Evolutionary conservation across 371 early-diverging fungal species (phyloP).

Genomic region (Apophysomyces ossiformis): DNA sequence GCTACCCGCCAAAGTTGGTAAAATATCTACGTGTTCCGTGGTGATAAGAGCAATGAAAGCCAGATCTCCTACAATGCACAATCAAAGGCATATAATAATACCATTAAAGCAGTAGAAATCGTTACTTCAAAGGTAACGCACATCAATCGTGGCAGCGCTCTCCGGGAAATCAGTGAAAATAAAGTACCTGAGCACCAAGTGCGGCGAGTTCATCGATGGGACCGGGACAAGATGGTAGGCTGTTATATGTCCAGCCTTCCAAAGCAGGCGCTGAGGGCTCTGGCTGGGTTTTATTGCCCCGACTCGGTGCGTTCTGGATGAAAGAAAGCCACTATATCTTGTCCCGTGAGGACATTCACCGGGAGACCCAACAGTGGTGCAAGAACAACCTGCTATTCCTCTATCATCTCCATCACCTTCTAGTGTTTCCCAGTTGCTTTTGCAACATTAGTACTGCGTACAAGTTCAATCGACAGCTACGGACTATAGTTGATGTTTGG

Average conservation of each 20-base stretch:
- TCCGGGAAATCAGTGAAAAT: not conserved
- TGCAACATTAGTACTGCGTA: no score
- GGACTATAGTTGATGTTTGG: no score
- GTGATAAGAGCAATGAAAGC: not conserved
- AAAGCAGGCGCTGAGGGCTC: not conserved
- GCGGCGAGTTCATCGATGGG: not conserved
- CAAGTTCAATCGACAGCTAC: no score
- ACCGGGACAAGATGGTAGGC: conserved; percentile 1
- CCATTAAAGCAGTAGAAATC: not conserved
- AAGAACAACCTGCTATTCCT: no score
- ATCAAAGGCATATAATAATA: not conserved
- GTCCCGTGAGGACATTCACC: no score
- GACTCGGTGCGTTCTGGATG: not conserved
- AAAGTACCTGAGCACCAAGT: not conserved
- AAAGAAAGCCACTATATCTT: no score
- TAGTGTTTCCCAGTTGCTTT: no score
- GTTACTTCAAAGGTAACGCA: conserved; percentile 2
- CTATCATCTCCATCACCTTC: no score
- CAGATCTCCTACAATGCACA: not conserved
- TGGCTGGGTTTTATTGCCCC: not conserved
- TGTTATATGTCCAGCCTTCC: not conserved
- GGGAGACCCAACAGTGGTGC: no score
- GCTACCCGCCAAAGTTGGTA: not conserved
- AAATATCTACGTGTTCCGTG: not conserved
- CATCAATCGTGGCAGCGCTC: not conserved